A percentile compares a stretch with the other conserved stretches of the same genome.
Evolutionary conservation across 768 basidiomycete species (phyloP).

Genomic region (Austroboletus eburneus): DNA sequence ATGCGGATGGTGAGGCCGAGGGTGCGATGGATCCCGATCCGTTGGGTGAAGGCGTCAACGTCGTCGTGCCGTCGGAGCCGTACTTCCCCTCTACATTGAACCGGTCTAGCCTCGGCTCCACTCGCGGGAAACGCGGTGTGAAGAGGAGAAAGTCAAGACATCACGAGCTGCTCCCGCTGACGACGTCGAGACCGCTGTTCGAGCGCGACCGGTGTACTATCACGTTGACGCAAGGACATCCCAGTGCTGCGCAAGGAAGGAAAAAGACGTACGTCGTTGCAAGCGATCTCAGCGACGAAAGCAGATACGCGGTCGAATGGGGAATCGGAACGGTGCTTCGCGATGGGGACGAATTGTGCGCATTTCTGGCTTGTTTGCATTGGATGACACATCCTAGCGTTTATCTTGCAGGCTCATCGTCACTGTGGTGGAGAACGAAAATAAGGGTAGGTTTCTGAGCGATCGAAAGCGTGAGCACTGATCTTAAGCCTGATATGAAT

Average conservation of each 20-base stretch:
- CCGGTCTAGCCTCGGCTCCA: conserved; percentile 39
- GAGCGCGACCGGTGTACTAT: conserved; percentile 92
- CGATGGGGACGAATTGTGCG: conserved; percentile 87
- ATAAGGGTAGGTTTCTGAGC: conserved; percentile 55
- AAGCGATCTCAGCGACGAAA: conserved; percentile 93
- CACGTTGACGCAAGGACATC: conserved; percentile 81
- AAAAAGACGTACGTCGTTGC: conserved; percentile 79
- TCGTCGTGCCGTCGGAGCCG: conserved; percentile 78
- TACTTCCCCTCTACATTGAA: conserved; percentile 77
- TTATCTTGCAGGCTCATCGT: conserved; percentile 59
- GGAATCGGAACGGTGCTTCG: conserved; percentile 93
- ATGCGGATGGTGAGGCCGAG: conserved; percentile 51
- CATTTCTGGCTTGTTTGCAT: conserved; percentile 5
- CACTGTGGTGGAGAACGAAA: conserved; percentile 89
- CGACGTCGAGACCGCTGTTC: conserved; percentile 77
- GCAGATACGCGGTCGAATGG: conserved; percentile 95
- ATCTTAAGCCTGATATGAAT: conserved; percentile 4
- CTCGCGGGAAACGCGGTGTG: conserved; percentile 31
- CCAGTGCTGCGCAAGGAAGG: conserved; percentile 53
- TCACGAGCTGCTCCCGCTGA: conserved; percentile 60
- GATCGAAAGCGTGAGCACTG: background rate
- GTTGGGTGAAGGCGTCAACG: conserved; percentile 88
- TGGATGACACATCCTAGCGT: background rate
- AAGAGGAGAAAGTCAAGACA: conserved; percentile 59
- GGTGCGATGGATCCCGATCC: conserved; percentile 66